These are phyloP conservation scores for Candida peoriensis DNA, from an alignment of 805 yeast genomes.

Conservation along the genomic window DNA sequence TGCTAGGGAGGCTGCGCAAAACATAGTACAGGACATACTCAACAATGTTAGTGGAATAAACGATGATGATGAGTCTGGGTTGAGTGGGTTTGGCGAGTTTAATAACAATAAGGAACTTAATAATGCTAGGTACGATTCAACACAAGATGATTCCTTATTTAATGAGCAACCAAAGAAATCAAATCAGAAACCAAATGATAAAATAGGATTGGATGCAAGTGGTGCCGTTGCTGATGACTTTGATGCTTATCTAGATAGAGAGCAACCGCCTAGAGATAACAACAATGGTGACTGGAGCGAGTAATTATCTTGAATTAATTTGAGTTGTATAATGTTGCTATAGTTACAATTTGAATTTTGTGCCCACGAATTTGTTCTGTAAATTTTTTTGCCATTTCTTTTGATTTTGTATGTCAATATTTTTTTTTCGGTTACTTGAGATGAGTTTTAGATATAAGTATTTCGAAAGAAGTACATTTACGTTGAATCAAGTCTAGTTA, in stretches of 20 bases:
- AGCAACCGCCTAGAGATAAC: slow-evolving; percentile 5
- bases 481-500: no score
- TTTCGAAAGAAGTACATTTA: no score
- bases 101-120: slow-evolving; percentile 1
- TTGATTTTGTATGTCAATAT: no score
- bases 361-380: no score
- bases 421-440: no score
- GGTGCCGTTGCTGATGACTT: slow-evolving; percentile 15
- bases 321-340: slow-evolving; percentile 4
- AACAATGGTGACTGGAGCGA: slow-evolving; percentile 20
- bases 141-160: slow-evolving; percentile 7
- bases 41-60: slow-evolving; percentile 22
- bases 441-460: no score
- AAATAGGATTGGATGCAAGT: no score
- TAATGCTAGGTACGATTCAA: not conserved
- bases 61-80: slow-evolving; percentile 17
- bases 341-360: not conserved
- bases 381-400: no score
- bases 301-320: not conserved
- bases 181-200: not conserved
- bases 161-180: slow-evolving; percentile 1
- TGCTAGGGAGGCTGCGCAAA: slow-evolving; percentile 21
- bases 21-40: slow-evolving; percentile 20
- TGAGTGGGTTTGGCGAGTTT: no score
- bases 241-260: slow-evolving; percentile 21